Conservation (phyloP, 306 rosid genomes). For the Malus fusca region DNA sequence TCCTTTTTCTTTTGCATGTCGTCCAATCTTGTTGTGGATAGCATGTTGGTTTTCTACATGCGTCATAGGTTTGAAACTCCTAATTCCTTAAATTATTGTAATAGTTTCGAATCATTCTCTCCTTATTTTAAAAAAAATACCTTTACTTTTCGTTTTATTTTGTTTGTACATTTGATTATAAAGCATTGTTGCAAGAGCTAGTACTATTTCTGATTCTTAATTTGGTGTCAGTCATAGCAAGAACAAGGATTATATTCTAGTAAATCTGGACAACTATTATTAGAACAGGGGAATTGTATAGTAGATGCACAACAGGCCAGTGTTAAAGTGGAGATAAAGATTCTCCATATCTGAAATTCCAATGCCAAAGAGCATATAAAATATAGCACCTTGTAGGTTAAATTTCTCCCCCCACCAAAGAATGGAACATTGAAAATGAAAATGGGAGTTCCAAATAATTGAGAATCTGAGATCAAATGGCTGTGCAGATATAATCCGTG, state of each 20-base stretch:
- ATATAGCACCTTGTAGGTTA: neutral
- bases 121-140: too few species aligned
- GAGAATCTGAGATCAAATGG: neutral
- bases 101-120: too few species aligned
- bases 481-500: neutral
- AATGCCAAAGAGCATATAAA: neutral
- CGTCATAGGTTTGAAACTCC: too few species aligned
- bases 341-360: neutral
- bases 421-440: neutral
- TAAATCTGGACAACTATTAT: neutral
- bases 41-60: too few species aligned
- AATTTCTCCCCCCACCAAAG: neutral
- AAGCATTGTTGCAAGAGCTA: too few species aligned
- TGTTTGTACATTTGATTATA: too few species aligned
- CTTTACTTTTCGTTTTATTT: too few species aligned
- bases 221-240: neutral
- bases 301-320: neutral
- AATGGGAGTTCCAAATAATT: neutral
- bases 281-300: neutral
- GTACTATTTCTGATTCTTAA: too few species aligned
- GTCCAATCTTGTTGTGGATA: too few species aligned
- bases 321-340: neutral
- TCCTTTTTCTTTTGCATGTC: too few species aligned
- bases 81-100: fast-evolving
- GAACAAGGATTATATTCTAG: neutral